Base-by-base conservation (phyloP, 2,329 filamentous ascomycete species). In the Aspergillus sp. region DNA sequence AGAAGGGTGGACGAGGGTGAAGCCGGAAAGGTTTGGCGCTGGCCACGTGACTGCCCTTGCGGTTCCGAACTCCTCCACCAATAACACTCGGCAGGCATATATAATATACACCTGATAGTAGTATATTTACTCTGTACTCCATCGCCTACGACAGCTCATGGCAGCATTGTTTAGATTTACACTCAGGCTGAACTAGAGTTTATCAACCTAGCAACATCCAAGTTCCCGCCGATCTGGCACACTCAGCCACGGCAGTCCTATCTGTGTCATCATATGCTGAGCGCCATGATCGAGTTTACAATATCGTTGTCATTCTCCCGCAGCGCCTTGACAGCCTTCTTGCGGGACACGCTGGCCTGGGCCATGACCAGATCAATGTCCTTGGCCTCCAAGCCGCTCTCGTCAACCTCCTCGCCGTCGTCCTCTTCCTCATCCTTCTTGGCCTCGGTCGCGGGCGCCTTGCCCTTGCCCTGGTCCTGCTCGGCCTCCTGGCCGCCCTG, bases 261-360 rank as follows among this genome's bases (percentile, higher is more conserved):
- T 31, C 34, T 20, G 24, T 29, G 33, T 30, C 36, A 43, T 61
- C 48, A 88, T 74, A 86, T 80, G 72, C 82, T 86, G 64, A 98
- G 71, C 51, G 89, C 88, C 91, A 98, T 98, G 72, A 98, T 98
- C 54, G 91, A 95, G 76, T 98, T 98, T 74, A 98, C 91, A 71
- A 98, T 98, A 63, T 98, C 91, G 59, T 96, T 95, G 71, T 96
- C 89, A 63, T 98, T 98, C 74, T 96, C 91, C 74, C 65, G 65
- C 29, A 98, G 75, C 36, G 93, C 91, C 72, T 96, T 98, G 72
- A 98, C 78, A 41, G 91, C 91, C 79, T 96, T 96, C 72, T 93
- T 95, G 66, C 91, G 78, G 53, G 86, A 94, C 55, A 98, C 93
- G 57, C 74, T 91, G 53, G 91, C 91, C 70, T 98, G 89, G 52